Conservation (phyloP, 2,329 filamentous ascomycete species). For the Metarhizium robertsii region DNA sequence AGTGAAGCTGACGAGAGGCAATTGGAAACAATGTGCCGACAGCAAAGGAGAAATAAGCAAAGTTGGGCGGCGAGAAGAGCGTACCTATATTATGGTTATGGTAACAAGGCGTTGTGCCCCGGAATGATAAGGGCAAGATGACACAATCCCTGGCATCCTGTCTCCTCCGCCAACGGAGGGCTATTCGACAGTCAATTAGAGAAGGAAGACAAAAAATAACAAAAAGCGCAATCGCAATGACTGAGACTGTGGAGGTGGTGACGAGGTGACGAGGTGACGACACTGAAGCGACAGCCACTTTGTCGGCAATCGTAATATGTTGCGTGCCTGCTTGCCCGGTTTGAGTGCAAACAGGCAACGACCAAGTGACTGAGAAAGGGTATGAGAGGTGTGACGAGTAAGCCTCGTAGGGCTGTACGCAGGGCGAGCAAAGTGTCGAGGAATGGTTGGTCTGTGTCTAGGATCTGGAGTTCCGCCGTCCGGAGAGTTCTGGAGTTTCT, state of each 20-base stretch:
- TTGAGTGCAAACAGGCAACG: not conserved
- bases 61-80: not conserved
- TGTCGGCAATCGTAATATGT: slow-evolving; percentile 2
- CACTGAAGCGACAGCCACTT: not conserved
- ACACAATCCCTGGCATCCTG: slow-evolving; percentile 1
- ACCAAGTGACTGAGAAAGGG: not conserved
- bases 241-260: not conserved
- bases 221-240: not conserved
- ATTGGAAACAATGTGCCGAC: not conserved
- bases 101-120: not conserved
- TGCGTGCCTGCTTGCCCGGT: slow-evolving; percentile 3
- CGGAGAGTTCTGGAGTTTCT: not conserved
- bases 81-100: slow-evolving; percentile 2
- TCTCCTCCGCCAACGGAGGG: not conserved
- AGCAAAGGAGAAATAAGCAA: not conserved
- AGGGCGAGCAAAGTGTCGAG: not conserved
- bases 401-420: slow-evolving; percentile 8
- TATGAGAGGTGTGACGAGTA: slow-evolving; percentile 5
- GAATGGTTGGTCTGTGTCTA: not conserved
- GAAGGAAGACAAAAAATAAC: not conserved
- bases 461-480: not conserved
- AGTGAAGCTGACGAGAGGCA: not conserved
- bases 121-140: slow-evolving; percentile 4
- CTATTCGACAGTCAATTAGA: not conserved
- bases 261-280: not conserved